Conservation (phyloP, 371 early-diverging fungal species). For the Phascolomyces articulosus region DNA sequence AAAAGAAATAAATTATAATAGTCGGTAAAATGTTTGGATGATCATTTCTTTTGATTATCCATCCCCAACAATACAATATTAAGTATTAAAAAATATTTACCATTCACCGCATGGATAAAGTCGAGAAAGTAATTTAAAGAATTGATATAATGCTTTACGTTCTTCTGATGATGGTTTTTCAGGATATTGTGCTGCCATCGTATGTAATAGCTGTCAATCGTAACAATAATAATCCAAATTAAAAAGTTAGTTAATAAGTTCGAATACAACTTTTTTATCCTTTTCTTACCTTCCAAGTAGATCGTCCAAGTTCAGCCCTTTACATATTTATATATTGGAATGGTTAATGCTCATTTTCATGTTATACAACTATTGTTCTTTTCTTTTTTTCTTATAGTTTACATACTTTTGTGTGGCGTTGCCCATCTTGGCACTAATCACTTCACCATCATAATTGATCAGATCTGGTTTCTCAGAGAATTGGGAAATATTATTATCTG, state of each 20-base stretch:
- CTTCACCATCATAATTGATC: slow-evolving; percentile 28
- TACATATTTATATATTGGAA: not conserved
- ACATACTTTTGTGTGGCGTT: slow-evolving; percentile 81
- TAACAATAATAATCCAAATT: not conserved
- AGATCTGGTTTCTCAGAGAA: not conserved
- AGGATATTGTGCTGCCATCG: slow-evolving; percentile 96
- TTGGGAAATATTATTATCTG: not conserved
- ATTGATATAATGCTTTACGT: slow-evolving; percentile 76
- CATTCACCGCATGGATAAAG: slow-evolving; percentile 99
- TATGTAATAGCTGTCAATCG: slow-evolving; percentile 82
- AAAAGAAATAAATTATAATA: not conserved
- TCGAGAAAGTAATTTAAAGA: slow-evolving; percentile 83
- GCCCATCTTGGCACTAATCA: slow-evolving; percentile 81
- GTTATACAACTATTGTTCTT: not conserved
- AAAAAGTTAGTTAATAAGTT: not conserved
- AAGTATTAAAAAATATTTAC: too few species aligned
- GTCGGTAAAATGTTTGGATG: not conserved
- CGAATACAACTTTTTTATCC: not conserved
- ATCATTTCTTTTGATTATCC: not conserved
- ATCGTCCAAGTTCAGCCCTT: slow-evolving; percentile 86
- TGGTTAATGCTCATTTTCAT: not conserved
- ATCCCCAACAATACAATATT: too few species aligned
- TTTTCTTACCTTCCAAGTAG: slow-evolving; percentile 69
- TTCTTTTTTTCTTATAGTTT: not conserved
- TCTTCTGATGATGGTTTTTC: slow-evolving; percentile 82